These are phyloP conservation scores for Corylus avellana DNA, from an alignment of 306 rosid genomes.

Conservation along the genomic window DNA sequence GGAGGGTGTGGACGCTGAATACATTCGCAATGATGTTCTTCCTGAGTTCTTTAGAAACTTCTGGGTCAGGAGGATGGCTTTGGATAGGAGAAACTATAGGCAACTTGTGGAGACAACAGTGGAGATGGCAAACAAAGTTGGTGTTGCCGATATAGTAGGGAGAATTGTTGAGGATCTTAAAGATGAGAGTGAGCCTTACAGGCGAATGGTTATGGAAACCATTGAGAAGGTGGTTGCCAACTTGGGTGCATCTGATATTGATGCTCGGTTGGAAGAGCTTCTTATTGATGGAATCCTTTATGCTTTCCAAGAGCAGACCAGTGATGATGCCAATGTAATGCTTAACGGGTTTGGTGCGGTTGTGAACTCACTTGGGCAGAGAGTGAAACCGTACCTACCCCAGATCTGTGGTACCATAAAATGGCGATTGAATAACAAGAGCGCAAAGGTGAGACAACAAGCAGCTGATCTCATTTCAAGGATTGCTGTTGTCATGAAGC, in stretches of 20 bases:
- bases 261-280: constrained; percentile 91
- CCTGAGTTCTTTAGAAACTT: constrained; percentile 91
- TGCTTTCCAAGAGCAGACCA: constrained; percentile 99
- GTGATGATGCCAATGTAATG: constrained; percentile 98
- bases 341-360: constrained; percentile 96
- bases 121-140: constrained; percentile 94
- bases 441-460: constrained; percentile 95
- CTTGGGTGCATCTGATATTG: constrained; percentile 88
- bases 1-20: constrained; percentile 94
- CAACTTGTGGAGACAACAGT: constrained; percentile 96
- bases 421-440: constrained; percentile 96
- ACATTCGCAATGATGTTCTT: constrained; percentile 68
- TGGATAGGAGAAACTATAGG: constrained; percentile 88
- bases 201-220: constrained; percentile 99
- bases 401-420: constrained; percentile 98
- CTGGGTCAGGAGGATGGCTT: constrained; percentile 98
- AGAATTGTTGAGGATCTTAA: constrained; percentile 94
- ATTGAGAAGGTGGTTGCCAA: constrained; percentile 95
- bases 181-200: constrained; percentile 97
- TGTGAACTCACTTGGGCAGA: constrained; percentile 92
- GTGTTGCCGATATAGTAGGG: constrained; percentile 94
- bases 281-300: constrained; percentile 93
- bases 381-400: constrained; percentile 91
- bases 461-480: constrained; percentile 96
- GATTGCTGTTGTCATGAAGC: constrained; percentile 96